Evolutionary conservation across 495 filamentous ascomycete species (phyloP).

Genomic region (Penicillium subrubescens): DNA sequence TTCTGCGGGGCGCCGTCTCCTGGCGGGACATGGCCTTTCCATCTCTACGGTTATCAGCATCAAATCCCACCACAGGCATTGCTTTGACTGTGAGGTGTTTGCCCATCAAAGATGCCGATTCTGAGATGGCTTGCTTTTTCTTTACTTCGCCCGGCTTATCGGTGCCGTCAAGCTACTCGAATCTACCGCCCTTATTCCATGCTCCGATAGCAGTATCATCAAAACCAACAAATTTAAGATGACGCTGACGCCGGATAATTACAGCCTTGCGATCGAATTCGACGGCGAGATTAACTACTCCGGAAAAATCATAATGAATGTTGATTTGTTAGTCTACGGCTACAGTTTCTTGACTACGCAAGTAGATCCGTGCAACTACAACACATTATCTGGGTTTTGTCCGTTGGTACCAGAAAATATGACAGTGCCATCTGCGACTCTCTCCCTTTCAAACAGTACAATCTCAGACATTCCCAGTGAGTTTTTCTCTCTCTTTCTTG

Average conservation of each 20-base stretch:
- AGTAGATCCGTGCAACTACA: not conserved
- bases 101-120: not conserved
- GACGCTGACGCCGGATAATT: not conserved
- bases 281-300: not conserved
- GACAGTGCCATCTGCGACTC: not conserved
- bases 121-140: not conserved
- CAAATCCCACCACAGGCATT: not conserved
- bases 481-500: not conserved
- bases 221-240: not conserved
- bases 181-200: not conserved
- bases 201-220: not conserved
- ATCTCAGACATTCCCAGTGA: not conserved
- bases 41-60: not conserved
- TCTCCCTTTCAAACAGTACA: not conserved
- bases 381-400: not conserved
- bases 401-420: not conserved
- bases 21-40: not conserved
- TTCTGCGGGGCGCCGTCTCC: not conserved
- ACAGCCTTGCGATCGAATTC: not conserved
- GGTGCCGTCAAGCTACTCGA: not conserved
- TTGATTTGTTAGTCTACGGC: not conserved
- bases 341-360: not conserved
- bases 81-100: not conserved
- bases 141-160: not conserved
- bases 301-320: not conserved